phyloP scores from a whole-genome alignment of 495 filamentous ascomycete genomes.

The Amniculicola lignicola region DNA sequence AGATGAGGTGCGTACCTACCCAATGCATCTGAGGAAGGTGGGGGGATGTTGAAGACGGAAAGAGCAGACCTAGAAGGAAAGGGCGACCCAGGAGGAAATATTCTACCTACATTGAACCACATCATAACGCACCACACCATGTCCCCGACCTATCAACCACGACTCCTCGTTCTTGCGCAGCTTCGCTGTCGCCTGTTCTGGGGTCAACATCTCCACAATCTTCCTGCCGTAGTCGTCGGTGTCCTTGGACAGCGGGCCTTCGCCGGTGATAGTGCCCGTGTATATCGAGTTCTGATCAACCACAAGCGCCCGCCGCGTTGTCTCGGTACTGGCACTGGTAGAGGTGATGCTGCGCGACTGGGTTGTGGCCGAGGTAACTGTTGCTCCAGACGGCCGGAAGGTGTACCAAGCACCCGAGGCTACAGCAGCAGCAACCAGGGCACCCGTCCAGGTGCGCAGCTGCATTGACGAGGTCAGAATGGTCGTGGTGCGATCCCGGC shows the following conservation, averaged over 20 bases:
- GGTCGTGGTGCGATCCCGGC: slow-evolving; percentile 39
- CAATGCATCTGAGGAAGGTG: no score
- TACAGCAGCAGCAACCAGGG: slow-evolving; percentile 58
- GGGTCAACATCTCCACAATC: slow-evolving; percentile 91
- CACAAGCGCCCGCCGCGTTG: slow-evolving; percentile 54
- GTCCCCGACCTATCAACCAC: slow-evolving; percentile 82
- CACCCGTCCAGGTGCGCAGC: slow-evolving; percentile 60
- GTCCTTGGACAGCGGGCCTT: slow-evolving; percentile 80
- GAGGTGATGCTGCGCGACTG: slow-evolving; percentile 21
- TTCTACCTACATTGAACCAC: slow-evolving; percentile 61
- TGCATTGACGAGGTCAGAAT: slow-evolving; percentile 60
- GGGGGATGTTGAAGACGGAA: no score
- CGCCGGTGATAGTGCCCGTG: slow-evolving; percentile 72
- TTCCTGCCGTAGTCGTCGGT: slow-evolving; percentile 76
- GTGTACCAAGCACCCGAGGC: slow-evolving; percentile 53
- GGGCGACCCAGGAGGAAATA: no score
- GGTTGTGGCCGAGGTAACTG: slow-evolving; percentile 5
- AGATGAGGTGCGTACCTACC: no score
- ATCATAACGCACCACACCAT: slow-evolving; percentile 92
- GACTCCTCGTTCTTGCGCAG: slow-evolving; percentile 86
- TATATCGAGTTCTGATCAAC: slow-evolving; percentile 83
- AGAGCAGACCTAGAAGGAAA: no score
- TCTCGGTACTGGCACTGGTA: slow-evolving; percentile 28
- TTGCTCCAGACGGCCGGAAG: slow-evolving; percentile 41
- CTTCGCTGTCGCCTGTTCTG: slow-evolving; percentile 89